Evolutionary conservation across 208 protist species (phyloP).

Genomic region (Trypanosoma grayi): DNA sequence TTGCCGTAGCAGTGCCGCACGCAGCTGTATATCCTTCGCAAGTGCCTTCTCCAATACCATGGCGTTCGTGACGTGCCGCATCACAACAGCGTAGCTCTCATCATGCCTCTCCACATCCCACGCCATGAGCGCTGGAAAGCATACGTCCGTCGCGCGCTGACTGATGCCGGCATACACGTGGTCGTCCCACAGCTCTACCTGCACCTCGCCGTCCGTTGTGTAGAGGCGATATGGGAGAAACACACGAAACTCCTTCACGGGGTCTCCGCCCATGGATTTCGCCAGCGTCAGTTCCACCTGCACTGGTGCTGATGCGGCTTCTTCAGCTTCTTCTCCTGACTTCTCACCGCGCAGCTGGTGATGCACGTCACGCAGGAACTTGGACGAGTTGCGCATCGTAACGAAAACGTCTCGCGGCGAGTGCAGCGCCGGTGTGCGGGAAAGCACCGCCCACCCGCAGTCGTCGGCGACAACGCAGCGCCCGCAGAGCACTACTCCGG

Average conservation of each 20-base stretch:
- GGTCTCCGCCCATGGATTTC: conserved; percentile 43
- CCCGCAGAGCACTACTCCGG: conserved; percentile 80
- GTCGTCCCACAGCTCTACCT: conserved; percentile 21
- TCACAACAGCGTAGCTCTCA: conserved; percentile 37
- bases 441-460: conserved; percentile 69
- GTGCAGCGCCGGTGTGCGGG: conserved; percentile 46
- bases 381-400: conserved; percentile 76
- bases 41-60: conserved; percentile 44
- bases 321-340: background rate
- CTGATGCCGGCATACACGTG: conserved; percentile 45
- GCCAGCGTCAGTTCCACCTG: conserved; percentile 61
- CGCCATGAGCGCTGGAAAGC: conserved; percentile 67
- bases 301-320: no score
- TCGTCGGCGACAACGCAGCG: conserved; percentile 78
- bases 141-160: conserved; percentile 78
- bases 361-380: conserved; percentile 72
- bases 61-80: conserved; percentile 41
- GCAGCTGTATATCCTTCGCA: conserved; percentile 28
- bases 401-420: conserved; percentile 70
- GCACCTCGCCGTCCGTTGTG: background rate
- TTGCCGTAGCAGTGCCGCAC: conserved; percentile 26
- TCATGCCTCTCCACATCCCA: conserved; percentile 72
- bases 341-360: conserved; percentile 31
- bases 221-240: conserved; percentile 63
- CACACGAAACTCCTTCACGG: conserved; percentile 63